phyloP scores from a whole-genome alignment of 1,284 basidiomycete genomes.

The Trichosporon ovoides region DNA sequence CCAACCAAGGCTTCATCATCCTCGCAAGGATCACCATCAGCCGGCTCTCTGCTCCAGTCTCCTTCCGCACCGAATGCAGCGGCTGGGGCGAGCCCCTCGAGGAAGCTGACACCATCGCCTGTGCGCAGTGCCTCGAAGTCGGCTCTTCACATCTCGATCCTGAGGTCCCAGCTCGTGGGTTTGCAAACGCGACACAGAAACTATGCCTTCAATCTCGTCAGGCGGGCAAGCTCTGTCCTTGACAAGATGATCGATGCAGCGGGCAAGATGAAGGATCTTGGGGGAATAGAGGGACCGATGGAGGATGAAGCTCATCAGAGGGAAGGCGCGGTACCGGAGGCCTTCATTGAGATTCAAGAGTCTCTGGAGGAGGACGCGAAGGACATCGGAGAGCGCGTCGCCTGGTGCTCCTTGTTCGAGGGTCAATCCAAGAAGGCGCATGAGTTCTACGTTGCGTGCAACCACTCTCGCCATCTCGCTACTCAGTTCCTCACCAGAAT shows the following conservation, averaged over 20 bases:
- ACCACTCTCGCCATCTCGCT: slow-evolving; percentile 15
- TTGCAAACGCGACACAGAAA: slow-evolving; percentile 37
- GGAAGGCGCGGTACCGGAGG: slow-evolving; percentile 35
- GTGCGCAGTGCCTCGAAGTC: slow-evolving; percentile 5
- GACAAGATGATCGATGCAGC: slow-evolving; percentile 47
- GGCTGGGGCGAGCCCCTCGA: background rate
- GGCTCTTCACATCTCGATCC: slow-evolving; percentile 32
- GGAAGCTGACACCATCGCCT: slow-evolving; percentile 1
- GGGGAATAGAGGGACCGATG: slow-evolving; percentile 28
- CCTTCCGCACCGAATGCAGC: background rate
- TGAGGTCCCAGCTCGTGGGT: slow-evolving; percentile 55
- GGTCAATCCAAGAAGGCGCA: slow-evolving; percentile 32
- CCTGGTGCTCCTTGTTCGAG: slow-evolving; percentile 33
- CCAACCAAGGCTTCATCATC: background rate
- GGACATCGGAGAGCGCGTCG: slow-evolving; percentile 20
- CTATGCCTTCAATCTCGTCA: slow-evolving; percentile 25
- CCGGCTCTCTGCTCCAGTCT: background rate
- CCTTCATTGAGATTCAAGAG: slow-evolving; percentile 42
- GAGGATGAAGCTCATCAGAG: slow-evolving; percentile 2
- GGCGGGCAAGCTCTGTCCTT: slow-evolving; percentile 29
- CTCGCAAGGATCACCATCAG: background rate
- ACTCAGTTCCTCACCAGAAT: slow-evolving; percentile 18
- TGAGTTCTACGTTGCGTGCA: slow-evolving; percentile 21
- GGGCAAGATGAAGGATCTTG: slow-evolving; percentile 29
- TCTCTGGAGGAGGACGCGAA: slow-evolving; percentile 29